A percentile compares a stretch with the other conserved stretches of the same genome.
These are phyloP conservation scores for Xylaria hypoxylon DNA, from an alignment of 2,329 filamentous ascomycete species.

Conservation along the genomic window DNA sequence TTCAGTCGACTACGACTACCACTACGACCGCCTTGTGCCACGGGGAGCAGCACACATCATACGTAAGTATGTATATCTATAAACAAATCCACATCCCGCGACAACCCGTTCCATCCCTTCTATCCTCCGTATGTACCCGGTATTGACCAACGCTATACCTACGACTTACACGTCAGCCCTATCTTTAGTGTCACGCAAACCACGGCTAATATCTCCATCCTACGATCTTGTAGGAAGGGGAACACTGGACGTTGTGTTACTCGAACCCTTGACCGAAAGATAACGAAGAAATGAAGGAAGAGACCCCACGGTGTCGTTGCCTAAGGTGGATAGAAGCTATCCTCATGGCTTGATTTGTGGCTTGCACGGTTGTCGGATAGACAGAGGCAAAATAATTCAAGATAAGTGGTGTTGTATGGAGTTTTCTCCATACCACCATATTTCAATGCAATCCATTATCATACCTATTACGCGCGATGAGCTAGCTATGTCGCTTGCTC, in stretches of 20 bases:
- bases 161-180: no score
- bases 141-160: no score
- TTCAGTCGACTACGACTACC: no score
- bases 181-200: conserved; percentile 10
- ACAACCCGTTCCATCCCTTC: no score
- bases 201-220: conserved; percentile 7
- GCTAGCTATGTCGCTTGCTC: conserved; percentile 1
- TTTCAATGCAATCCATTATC: conserved; percentile 20
- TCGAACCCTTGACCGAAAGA: neutral
- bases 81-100: no score
- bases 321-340: no score
- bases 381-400: neutral
- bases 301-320: no score
- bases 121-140: no score
- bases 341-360: neutral
- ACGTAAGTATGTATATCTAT: no score
- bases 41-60: no score
- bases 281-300: no score
- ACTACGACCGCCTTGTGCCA: no score
- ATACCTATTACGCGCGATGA: conserved; percentile 25
- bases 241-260: conserved; percentile 1
- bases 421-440: conserved; percentile 5
- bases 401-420: neutral
- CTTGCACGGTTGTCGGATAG: neutral
- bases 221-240: neutral